Percentiles rank a stretch among this genome's conserved stretches.
Evolutionary conservation across 1,284 basidiomycete genomes (phyloP).

Genomic region (Trametes sp.): DNA sequence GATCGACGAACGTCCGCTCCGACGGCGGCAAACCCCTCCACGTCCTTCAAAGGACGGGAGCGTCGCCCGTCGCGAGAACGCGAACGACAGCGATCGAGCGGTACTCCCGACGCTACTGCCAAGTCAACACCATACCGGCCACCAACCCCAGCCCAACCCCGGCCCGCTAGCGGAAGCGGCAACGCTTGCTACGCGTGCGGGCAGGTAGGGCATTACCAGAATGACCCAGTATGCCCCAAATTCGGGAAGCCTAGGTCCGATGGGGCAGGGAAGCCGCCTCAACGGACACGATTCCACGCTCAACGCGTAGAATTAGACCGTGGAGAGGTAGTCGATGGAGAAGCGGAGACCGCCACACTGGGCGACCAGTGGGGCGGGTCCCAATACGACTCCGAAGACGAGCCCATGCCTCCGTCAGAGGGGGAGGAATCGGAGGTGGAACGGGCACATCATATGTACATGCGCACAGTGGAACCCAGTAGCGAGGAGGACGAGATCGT

Average conservation of each 20-base stretch:
- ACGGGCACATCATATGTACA: neutral
- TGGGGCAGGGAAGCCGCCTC: neutral
- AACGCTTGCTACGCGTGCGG: slow-evolving; percentile 11
- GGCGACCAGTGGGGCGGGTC: slow-evolving; percentile 9
- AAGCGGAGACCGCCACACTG: no score
- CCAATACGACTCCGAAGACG: slow-evolving; percentile 7
- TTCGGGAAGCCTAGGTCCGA: neutral
- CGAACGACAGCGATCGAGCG: no score
- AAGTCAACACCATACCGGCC: no score
- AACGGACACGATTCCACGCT: slow-evolving; percentile 6
- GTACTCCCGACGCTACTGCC: no score
- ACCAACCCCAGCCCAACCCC: neutral
- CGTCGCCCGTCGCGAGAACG: no score
- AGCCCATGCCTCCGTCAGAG: neutral
- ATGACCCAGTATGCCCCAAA: slow-evolving; percentile 12
- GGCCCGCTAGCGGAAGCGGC: neutral
- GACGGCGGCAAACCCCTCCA: no score
- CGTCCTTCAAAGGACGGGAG: no score
- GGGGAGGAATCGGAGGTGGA: slow-evolving; percentile 2
- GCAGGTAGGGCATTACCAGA: slow-evolving; percentile 6
- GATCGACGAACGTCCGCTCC: neutral
- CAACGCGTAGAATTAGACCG: neutral
- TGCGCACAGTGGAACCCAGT: neutral
- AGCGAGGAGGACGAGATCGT: neutral
- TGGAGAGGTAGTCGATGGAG: neutral